Evolutionary conservation across 768 basidiomycete genomes (phyloP).

Genomic region (Suillus clintonianus): DNA sequence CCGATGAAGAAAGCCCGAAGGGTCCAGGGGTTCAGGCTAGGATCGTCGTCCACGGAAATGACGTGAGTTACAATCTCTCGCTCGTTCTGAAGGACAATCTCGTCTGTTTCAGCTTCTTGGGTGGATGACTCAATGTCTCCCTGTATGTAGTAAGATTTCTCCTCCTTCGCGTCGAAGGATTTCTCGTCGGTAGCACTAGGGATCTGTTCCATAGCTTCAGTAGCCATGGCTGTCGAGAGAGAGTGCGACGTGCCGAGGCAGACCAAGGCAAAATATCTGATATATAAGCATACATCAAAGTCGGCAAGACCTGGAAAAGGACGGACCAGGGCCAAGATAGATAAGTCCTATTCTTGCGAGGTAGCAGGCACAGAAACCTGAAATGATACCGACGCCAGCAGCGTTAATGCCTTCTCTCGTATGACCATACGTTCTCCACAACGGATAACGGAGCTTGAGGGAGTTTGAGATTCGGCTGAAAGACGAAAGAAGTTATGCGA

Average conservation of each 20-base stretch:
- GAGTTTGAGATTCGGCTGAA: not conserved
- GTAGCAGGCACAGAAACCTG: not conserved
- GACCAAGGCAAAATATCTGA: not conserved
- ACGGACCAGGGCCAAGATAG: not conserved
- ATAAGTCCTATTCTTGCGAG: conserved; percentile 1
- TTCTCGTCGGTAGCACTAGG: conserved; percentile 18
- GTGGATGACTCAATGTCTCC: conserved; percentile 34
- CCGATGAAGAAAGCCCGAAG: conserved; percentile 56
- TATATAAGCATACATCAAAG: not conserved
- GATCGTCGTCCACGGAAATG: conserved; percentile 39
- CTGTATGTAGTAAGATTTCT: conserved; percentile 30
- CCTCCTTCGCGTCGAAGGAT: too few species aligned
- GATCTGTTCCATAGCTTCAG: not conserved
- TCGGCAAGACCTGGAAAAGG: not conserved
- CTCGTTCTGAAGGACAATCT: conserved; percentile 38
- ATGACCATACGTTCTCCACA: not conserved
- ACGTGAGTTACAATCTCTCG: conserved; percentile 50
- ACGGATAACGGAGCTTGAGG: not conserved
- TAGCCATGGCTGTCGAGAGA: conserved; percentile 8
- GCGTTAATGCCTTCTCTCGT: not conserved
- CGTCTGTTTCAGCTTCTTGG: conserved; percentile 7
- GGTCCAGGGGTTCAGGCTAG: conserved; percentile 30
- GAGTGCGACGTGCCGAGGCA: not conserved
- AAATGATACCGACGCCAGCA: not conserved
- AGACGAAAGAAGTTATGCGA: not conserved